These are phyloP conservation scores for Fimicolochytrium jonesii DNA, from an alignment of 192 early-diverging fungal species.

Conservation along the genomic window DNA sequence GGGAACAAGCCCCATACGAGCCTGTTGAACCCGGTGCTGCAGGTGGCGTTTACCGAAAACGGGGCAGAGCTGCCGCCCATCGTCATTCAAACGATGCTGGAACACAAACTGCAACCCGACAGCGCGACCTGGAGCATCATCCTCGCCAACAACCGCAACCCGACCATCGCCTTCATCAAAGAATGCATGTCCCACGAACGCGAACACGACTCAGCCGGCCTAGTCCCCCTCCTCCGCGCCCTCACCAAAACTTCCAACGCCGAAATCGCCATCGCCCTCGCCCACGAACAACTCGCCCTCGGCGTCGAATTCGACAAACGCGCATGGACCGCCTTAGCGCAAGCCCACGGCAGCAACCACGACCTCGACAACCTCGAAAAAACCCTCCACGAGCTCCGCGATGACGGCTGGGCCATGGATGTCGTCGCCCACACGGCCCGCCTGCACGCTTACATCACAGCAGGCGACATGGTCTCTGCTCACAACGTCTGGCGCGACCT, in stretches of 20 bases:
- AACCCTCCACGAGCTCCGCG: neutral
- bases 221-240: neutral
- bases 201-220: neutral
- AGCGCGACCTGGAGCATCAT: no score
- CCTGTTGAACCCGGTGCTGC: neutral
- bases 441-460: neutral
- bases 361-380: slow-evolving; percentile 2
- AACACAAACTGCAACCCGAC: no score
- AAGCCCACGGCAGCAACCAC: neutral
- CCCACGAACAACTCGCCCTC: neutral
- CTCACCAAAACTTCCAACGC: no score
- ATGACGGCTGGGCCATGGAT: slow-evolving; percentile 8
- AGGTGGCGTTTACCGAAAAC: neutral
- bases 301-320: neutral
- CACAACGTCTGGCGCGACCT: neutral
- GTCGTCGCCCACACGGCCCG: slow-evolving; percentile 1
- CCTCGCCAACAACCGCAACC: neutral
- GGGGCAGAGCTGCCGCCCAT: no score
- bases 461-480: neutral
- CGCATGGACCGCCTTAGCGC: neutral
- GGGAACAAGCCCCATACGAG: neutral
- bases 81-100: no score
- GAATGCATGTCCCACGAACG: neutral
- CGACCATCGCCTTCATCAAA: neutral
- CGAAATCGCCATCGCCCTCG: no score